phyloP scores from a whole-genome alignment of 139 green algal species.

The Pseudopediastrum boryanum region DNA sequence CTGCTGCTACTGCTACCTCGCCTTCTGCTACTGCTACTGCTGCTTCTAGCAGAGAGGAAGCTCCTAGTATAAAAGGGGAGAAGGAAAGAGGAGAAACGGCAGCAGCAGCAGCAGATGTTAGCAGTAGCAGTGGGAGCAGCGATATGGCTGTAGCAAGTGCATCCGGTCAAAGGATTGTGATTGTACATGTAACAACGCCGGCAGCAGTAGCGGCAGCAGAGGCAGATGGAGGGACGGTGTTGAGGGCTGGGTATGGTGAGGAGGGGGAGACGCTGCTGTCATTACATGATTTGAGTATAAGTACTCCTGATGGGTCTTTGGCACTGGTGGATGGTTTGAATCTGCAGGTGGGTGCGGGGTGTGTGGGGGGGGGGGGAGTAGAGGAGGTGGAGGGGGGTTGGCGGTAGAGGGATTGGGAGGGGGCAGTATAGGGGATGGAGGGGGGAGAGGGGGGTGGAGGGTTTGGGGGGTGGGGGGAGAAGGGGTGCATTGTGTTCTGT shows the following conservation, averaged over 20 bases:
- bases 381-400: too few species aligned
- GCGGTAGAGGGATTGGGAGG: too few species aligned
- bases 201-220: slow-evolving; percentile 5
- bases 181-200: neutral
- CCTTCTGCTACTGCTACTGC: too few species aligned
- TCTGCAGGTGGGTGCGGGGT: slow-evolving; percentile 54
- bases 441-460: too few species aligned
- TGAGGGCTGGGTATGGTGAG: neutral
- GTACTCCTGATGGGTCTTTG: slow-evolving; percentile 62
- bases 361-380: too few species aligned
- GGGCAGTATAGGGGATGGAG: too few species aligned
- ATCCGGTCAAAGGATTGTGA: neutral
- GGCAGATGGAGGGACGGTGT: neutral
- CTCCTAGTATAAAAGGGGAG: too few species aligned
- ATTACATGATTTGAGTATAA: slow-evolving; percentile 70
- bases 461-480: too few species aligned
- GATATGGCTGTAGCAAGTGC: slow-evolving; percentile 4
- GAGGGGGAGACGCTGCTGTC: slow-evolving; percentile 51
- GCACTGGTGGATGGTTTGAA: slow-evolving; percentile 66
- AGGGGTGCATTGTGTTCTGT: too few species aligned
- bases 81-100: neutral
- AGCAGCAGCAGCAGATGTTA: slow-evolving; percentile 13
- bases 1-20: too few species aligned
- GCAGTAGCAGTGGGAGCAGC: neutral
- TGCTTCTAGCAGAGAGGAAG: too few species aligned